A percentile compares a stretch with the other conserved stretches of the same genome.
Evolutionary conservation across 345 rosid species (phyloP).

Genomic region (Heritiera littoralis): DNA sequence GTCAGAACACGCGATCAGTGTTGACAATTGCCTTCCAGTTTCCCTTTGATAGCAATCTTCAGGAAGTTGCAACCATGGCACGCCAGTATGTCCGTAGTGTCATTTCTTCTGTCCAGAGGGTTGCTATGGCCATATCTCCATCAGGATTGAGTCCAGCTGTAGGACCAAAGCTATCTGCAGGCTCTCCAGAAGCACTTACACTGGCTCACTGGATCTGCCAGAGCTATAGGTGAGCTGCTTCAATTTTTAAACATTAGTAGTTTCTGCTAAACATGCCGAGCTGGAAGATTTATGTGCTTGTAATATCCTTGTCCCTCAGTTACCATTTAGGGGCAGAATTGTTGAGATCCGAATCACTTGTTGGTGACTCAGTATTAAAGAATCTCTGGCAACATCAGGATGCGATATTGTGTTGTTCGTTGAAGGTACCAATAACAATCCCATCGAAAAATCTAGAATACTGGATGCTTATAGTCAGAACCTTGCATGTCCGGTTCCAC

Average conservation of each 20-base stretch:
- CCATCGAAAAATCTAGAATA: neutral
- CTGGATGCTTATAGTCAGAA: neutral
- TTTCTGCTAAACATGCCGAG: neutral
- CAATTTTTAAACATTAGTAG: neutral
- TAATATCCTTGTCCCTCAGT: conserved; percentile 38
- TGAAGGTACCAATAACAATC: conserved; percentile 52
- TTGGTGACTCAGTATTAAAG: conserved; percentile 64
- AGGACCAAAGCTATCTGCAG: conserved; percentile 72
- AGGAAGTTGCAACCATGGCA: conserved; percentile 96
- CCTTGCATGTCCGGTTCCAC: no score
- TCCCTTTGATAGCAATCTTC: conserved; percentile 83
- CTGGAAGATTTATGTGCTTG: neutral
- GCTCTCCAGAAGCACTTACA: conserved; percentile 94
- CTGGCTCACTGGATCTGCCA: conserved; percentile 90
- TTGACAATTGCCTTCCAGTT: conserved; percentile 96
- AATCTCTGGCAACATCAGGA: conserved; percentile 88
- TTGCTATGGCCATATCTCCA: conserved; percentile 94
- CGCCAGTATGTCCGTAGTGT: conserved; percentile 88
- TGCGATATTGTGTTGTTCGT: conserved; percentile 88
- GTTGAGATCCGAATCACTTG: conserved; percentile 57
- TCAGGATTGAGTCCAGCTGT: conserved; percentile 67
- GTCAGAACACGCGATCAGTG: conserved; percentile 64
- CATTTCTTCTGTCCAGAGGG: conserved; percentile 91
- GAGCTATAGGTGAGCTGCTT: conserved; percentile 61
- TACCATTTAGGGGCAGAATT: conserved; percentile 72